Conservation (phyloP, 805 yeast genomes). For the Suhomyces sp. region DNA sequence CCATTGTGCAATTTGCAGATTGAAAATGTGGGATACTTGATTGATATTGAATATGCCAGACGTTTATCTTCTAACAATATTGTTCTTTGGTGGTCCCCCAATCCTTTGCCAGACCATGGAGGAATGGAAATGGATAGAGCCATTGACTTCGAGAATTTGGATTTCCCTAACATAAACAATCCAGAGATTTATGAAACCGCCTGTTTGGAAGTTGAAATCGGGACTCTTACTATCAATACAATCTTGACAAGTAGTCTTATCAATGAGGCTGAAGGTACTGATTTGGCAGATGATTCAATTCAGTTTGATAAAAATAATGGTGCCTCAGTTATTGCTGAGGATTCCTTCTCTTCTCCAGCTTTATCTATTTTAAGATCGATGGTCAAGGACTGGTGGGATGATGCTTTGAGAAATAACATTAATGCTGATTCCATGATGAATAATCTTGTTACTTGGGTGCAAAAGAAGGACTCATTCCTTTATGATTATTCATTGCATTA, state of each 20-base stretch:
- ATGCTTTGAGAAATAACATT: slow-evolving; percentile 62
- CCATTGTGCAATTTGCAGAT: slow-evolving; percentile 83
- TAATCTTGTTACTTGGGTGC: slow-evolving; percentile 83
- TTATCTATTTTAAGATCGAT: slow-evolving; percentile 65
- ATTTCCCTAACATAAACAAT: slow-evolving; percentile 68
- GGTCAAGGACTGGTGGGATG: slow-evolving; percentile 93
- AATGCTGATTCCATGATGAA: slow-evolving; percentile 85
- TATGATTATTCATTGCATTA: slow-evolving; percentile 80
- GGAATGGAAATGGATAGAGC: slow-evolving; percentile 67
- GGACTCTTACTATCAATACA: slow-evolving; percentile 82
- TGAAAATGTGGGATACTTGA: slow-evolving; percentile 74
- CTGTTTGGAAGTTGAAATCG: slow-evolving; percentile 75
- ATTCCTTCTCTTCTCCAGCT: slow-evolving; percentile 78
- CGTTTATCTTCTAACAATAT: slow-evolving; percentile 60
- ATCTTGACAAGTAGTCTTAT: slow-evolving; percentile 79
- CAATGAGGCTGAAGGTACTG: slow-evolving; percentile 87
- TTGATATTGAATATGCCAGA: slow-evolving; percentile 87
- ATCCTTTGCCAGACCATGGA: slow-evolving; percentile 80
- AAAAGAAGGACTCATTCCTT: slow-evolving; percentile 65
- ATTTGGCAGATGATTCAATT: slow-evolving; percentile 52
- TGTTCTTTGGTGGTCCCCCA: slow-evolving; percentile 92
- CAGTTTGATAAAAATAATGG: slow-evolving; percentile 38
- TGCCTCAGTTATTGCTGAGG: slow-evolving; percentile 64
- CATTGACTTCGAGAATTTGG: slow-evolving; percentile 53
- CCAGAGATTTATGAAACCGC: slow-evolving; percentile 78